Base-by-base conservation (phyloP, 2,329 filamentous ascomycete species). In the Elsinoe arachidis region DNA sequence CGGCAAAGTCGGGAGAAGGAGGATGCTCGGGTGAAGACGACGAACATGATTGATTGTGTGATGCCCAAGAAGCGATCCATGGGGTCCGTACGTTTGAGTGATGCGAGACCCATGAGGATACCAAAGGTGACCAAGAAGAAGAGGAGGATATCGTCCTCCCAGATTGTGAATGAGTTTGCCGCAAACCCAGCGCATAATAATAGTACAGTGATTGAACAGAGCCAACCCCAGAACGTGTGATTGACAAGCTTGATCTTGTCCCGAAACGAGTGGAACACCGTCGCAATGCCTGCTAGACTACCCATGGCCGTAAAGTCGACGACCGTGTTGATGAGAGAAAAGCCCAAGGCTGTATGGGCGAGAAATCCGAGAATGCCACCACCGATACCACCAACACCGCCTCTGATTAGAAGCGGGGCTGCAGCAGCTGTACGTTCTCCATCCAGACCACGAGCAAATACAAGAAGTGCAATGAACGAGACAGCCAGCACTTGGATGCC, bases 121-220 rank as follows among this genome's bases (percentile, higher is more conserved):
- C 90, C 91, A 68, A 97, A 96, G 0, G 91, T 93, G 1, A 84
- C 83, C 59, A 96, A 81, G 74, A 97, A 92, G 74, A 95, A 96
- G 2, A 96, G 78, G 3, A 96, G 79, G 57, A 96, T 96, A 12
- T 90, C 88, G 67, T 99, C 93, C 74, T 99, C 93, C 91, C 93
- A 99, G 63, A 99, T 96, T 0, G 92, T 97, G 73, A 91, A 99
- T 0, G 93, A 99, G 73, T 99, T 99, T 2, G 93, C 93, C 0
- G 92, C 92, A 69, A 97, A 99, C 6, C 93, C 92, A 54, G 88
- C 76, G n/a, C 90, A 95, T 67, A 96, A 89, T 60, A 87, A 84
- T n/a, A 90, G 70, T 0, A 90, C 90, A 63, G 95, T 90, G 12
- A 91, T 69, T 23, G 89, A 76, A 5, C 89, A 85, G 59, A 95